phyloP scores from a whole-genome alignment of 1,284 basidiomycete species.

The Ustilago shanxiensis region DNA sequence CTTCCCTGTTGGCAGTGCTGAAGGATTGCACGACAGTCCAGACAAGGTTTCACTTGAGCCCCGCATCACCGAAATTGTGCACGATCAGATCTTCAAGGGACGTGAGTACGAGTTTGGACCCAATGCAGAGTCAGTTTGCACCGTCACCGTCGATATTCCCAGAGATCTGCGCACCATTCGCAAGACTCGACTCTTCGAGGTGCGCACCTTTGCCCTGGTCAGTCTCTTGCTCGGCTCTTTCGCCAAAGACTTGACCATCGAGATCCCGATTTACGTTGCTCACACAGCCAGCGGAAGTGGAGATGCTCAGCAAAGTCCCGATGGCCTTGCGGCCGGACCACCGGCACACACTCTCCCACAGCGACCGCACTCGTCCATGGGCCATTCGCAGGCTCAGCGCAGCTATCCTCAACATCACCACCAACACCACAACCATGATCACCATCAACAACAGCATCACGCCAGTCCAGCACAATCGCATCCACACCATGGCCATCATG shows the following conservation, averaged over 20 bases:
- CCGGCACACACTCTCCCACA: constrained; percentile 23
- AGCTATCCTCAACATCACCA: constrained; percentile 15
- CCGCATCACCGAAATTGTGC: constrained; percentile 62
- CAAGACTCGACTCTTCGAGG: constrained; percentile 62
- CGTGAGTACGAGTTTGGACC: constrained; percentile 63
- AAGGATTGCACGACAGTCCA: constrained; percentile 48
- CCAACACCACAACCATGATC: constrained; percentile 4
- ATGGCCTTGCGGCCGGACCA: constrained; percentile 20
- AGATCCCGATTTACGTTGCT: constrained; percentile 61
- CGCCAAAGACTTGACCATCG: constrained; percentile 62
- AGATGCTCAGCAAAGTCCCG: constrained; percentile 14
- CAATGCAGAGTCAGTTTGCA: constrained; percentile 54
- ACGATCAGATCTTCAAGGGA: constrained; percentile 61
- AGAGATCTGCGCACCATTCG: constrained; percentile 60
- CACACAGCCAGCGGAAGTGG: constrained; percentile 54
- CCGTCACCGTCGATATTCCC: constrained; percentile 58
- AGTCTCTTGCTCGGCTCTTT: constrained; percentile 59
- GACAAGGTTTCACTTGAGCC: constrained; percentile 56
- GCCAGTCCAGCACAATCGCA: constrained; percentile 2
- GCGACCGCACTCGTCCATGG: constrained; percentile 44
- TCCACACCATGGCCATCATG: constrained; percentile 23
- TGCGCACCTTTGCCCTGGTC: constrained; percentile 54
- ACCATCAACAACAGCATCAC: constrained; percentile 22
- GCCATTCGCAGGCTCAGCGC: constrained; percentile 28
- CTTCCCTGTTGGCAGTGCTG: constrained; percentile 54